A percentile compares a stretch with the other conserved stretches of the same genome.
Evolutionary conservation across 305 asterid species (phyloP).

Genomic region (Fraxinus floribunda): DNA sequence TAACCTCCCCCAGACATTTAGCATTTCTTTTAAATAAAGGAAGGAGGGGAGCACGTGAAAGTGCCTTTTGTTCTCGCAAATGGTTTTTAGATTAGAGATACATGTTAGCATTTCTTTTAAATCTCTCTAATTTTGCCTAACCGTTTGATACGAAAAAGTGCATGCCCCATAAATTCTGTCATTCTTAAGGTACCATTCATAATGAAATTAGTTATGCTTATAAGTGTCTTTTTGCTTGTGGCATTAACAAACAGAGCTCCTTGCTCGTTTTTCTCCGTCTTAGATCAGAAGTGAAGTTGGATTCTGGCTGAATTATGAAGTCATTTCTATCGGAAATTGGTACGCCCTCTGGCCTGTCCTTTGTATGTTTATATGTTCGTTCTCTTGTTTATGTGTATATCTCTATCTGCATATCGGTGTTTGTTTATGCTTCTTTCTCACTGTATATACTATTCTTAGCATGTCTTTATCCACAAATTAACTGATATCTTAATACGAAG

Average conservation of each 20-base stretch:
- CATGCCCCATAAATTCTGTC: neutral
- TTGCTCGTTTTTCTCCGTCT: slow-evolving; percentile 19
- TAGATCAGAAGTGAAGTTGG: slow-evolving; percentile 11
- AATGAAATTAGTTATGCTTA: slow-evolving; percentile 20
- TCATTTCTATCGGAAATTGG: slow-evolving; percentile 25
- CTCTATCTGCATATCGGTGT: neutral
- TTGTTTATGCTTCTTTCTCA: neutral
- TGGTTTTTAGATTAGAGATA: slow-evolving; percentile 18
- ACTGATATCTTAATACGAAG: neutral
- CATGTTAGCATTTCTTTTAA: neutral
- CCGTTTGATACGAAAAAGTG: neutral
- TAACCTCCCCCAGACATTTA: neutral
- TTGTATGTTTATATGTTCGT: neutral
- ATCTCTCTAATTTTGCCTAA: neutral
- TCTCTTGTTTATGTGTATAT: neutral
- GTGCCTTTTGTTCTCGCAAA: slow-evolving; percentile 14
- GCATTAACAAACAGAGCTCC: slow-evolving; percentile 1
- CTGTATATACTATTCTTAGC: neutral
- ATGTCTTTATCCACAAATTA: neutral
- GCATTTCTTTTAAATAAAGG: neutral
- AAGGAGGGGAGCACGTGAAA: slow-evolving; percentile 3
- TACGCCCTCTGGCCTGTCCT: slow-evolving; percentile 12
- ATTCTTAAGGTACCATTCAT: neutral
- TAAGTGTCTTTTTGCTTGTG: slow-evolving; percentile 22
- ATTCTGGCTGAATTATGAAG: neutral